A percentile compares a stretch with the other conserved stretches of the same genome.
Conservation (phyloP, 352 stramenopile genomes). For the Pythium guiyangense region DNA sequence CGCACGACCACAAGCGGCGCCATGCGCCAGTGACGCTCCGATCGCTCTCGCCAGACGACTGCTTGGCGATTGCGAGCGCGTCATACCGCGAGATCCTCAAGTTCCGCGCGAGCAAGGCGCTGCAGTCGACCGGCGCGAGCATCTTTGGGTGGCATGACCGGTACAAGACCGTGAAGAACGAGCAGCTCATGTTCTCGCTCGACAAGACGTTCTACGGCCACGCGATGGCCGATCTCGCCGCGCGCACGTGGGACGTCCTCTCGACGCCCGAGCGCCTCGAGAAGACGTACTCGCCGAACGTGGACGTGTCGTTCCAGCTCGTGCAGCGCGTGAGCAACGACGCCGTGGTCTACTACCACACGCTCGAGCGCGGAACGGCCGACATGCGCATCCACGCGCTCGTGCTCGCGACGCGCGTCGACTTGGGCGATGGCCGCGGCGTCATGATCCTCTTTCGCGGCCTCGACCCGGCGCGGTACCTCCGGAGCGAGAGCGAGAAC, state of each 20-base stretch:
- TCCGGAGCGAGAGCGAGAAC: conserved; percentile 41
- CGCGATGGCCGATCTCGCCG: conserved; percentile 31
- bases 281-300: conserved; percentile 41
- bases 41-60: conserved; percentile 35
- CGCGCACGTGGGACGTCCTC: conserved; percentile 43
- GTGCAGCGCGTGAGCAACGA: conserved; percentile 56
- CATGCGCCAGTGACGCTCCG: conserved; percentile 32
- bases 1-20: conserved; percentile 13
- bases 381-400: conserved; percentile 59
- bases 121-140: conserved; percentile 46
- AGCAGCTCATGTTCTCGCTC: conserved; percentile 62
- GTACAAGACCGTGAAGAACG: conserved; percentile 33
- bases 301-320: conserved; percentile 58
- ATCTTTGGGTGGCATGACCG: conserved; percentile 67
- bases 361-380: conserved; percentile 39
- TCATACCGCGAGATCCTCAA: conserved; percentile 43
- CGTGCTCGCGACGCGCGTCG: conserved; percentile 53
- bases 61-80: conserved; percentile 33
- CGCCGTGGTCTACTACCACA: conserved; percentile 68
- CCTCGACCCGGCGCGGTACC: conserved; percentile 49
- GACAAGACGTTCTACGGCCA: conserved; percentile 52
- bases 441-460: conserved; percentile 49
- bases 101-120: conserved; percentile 43
- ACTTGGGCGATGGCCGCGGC: conserved; percentile 33
- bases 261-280: conserved; percentile 40